Percentiles rank a stretch among this genome's conserved stretches.
Evolutionary conservation across 2,329 filamentous ascomycete species (phyloP).

Genomic region (Dactylellina cionopaga): DNA sequence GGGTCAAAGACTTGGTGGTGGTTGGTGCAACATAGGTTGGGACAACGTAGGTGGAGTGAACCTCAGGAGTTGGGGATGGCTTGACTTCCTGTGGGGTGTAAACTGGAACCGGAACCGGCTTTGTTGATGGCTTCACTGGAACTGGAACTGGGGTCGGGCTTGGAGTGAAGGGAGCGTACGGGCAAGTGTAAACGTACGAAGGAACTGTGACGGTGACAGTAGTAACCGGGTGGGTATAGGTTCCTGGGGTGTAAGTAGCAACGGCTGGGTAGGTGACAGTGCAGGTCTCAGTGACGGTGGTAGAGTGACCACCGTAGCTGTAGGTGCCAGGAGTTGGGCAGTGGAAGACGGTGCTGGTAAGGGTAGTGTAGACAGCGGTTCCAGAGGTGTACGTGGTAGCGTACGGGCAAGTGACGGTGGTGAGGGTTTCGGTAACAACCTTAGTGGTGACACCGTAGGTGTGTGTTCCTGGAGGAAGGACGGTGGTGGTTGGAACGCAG

Average conservation of each 20-base stretch:
- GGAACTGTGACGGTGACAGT: constrained; percentile 76
- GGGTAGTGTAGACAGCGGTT: constrained; percentile 72
- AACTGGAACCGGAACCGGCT: constrained; percentile 47
- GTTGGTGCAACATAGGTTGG: constrained; percentile 57
- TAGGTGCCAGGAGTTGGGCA: constrained; percentile 79
- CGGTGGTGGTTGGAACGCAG: constrained; percentile 71
- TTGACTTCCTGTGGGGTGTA: constrained; percentile 14
- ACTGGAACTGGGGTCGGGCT: constrained; percentile 53
- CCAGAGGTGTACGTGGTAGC: constrained; percentile 71
- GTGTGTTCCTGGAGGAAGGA: constrained; percentile 72
- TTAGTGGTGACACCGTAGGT: constrained; percentile 79
- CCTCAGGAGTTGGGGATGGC: constrained; percentile 14
- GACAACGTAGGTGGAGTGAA: constrained; percentile 50
- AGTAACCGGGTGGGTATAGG: constrained; percentile 75
- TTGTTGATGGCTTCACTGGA: constrained; percentile 57
- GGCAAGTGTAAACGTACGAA: constrained; percentile 75
- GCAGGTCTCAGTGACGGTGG: constrained; percentile 66
- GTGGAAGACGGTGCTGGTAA: constrained; percentile 75
- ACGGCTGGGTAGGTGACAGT: constrained; percentile 73
- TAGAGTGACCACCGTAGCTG: constrained; percentile 76
- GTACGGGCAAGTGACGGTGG: constrained; percentile 74
- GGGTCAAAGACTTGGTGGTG: constrained; percentile 44
- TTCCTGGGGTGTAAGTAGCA: constrained; percentile 73
- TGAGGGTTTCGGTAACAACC: constrained; percentile 73
- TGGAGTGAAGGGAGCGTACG: constrained; percentile 65